A percentile compares a stretch with the other conserved stretches of the same genome.
phyloP scores from a whole-genome alignment of 2,329 filamentous ascomycete species.

The Apiospora phragmitis region DNA sequence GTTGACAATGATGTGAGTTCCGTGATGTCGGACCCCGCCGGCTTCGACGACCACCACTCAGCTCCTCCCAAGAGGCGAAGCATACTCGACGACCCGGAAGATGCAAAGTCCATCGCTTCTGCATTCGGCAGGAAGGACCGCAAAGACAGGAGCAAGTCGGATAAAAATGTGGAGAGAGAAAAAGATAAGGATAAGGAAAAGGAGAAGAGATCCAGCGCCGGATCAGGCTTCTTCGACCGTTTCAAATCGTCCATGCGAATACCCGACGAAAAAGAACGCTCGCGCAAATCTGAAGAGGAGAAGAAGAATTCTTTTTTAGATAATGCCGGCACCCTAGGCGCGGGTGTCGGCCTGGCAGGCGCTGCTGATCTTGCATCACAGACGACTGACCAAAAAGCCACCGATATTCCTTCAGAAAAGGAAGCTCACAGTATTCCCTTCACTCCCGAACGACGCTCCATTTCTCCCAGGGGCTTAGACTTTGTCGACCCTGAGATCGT shows the following conservation, averaged over 20 bases:
- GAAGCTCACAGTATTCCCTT: constrained; percentile 29
- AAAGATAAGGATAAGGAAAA: constrained; percentile 32
- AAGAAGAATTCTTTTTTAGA: constrained; percentile 66
- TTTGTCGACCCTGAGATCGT: constrained; percentile 59
- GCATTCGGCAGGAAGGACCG: constrained; percentile 32
- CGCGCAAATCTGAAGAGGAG: constrained; percentile 31
- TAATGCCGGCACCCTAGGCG: constrained; percentile 70
- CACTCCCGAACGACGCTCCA: constrained; percentile 23
- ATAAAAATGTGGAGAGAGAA: constrained; percentile 36
- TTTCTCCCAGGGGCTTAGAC: constrained; percentile 32
- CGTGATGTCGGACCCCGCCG: constrained; percentile 46
- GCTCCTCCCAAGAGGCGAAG: constrained; percentile 38
- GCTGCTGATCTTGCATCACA: constrained; percentile 43
- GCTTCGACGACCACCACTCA: constrained; percentile 36
- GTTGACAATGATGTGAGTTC: constrained; percentile 49
- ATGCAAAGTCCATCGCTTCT: constrained; percentile 46
- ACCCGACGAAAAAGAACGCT: constrained; percentile 32
- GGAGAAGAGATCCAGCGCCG: constrained; percentile 40
- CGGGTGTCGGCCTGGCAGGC: constrained; percentile 65
- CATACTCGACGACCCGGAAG: constrained; percentile 46
- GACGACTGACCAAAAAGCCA: constrained; percentile 46
- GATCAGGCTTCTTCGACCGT: constrained; percentile 50
- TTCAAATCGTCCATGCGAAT: constrained; percentile 44
- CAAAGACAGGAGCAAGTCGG: constrained; percentile 27
- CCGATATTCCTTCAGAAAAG: constrained; percentile 43